These are phyloP conservation scores for Barnettozyma californica DNA, from an alignment of 805 yeast genomes.

Conservation along the genomic window DNA sequence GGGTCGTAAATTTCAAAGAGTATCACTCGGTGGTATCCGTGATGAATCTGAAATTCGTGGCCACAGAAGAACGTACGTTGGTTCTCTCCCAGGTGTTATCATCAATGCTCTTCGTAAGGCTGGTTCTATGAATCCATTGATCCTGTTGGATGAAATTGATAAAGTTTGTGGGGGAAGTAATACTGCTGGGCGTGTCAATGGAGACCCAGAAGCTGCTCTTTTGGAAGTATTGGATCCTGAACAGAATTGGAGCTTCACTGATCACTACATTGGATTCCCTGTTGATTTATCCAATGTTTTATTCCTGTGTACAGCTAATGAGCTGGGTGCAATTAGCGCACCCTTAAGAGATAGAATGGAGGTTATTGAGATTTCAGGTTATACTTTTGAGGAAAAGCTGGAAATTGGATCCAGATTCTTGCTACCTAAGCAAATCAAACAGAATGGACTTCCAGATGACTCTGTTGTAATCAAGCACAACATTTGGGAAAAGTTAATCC, in stretches of 20 bases:
- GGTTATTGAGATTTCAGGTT: slow-evolving; percentile 71
- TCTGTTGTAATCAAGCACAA: slow-evolving; percentile 44
- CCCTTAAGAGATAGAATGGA: slow-evolving; percentile 85
- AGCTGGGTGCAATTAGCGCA: slow-evolving; percentile 60
- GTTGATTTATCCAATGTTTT: slow-evolving; percentile 75
- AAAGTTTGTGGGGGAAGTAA: slow-evolving; percentile 57
- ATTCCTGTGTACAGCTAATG: slow-evolving; percentile 84
- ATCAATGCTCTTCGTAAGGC: slow-evolving; percentile 73
- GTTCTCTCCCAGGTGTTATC: slow-evolving; percentile 85
- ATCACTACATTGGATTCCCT: slow-evolving; percentile 83
- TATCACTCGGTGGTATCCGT: slow-evolving; percentile 81
- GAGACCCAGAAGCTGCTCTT: slow-evolving; percentile 88
- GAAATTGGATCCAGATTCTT: slow-evolving; percentile 64
- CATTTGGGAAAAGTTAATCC: slow-evolving; percentile 56
- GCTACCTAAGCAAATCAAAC: slow-evolving; percentile 66
- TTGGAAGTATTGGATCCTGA: slow-evolving; percentile 89
- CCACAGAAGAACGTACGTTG: slow-evolving; percentile 86
- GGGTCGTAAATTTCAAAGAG: slow-evolving; percentile 69
- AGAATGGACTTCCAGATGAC: slow-evolving; percentile 53
- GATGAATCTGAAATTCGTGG: slow-evolving; percentile 90
- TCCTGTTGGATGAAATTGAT: slow-evolving; percentile 81
- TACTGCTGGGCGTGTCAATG: slow-evolving; percentile 45
- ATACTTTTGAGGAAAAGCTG: slow-evolving; percentile 71
- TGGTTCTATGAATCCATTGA: slow-evolving; percentile 75
- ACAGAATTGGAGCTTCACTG: slow-evolving; percentile 70